Evolutionary conservation across 192 early-diverging fungal species (phyloP), one percentile per base, ranked within the genome.

Genomic region (Dimargaris xerosporica): DNA sequence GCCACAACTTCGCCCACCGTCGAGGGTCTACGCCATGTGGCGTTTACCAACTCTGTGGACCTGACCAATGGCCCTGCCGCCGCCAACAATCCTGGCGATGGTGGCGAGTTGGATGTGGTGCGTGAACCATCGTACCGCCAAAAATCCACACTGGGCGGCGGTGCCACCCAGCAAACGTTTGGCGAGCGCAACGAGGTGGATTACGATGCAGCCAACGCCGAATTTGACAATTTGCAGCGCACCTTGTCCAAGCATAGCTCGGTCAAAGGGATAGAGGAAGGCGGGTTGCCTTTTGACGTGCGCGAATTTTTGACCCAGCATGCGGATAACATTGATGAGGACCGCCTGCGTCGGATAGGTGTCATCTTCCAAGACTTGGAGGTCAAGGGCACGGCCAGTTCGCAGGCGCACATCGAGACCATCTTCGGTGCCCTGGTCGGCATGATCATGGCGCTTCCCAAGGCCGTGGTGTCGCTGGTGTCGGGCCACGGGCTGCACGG

Each of bases 161-260:
- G 6, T 26, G 21, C 13, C 29, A 16, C 19, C 53, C 5, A 10
- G 3, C 19, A 19, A 3, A 54, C 19, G n/a, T 76, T 76, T 65
- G 74, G 74, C 21, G 74, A 76, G 63, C 74, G 68, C 17, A 65
- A 69, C 43, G 64, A 73, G 17, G 74, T 76, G 31, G 72, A 71
- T 62, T 65, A 70, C 29, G 60, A 60, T 28, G 66, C 67, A 0
- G 74, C 66, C 7, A 69, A 68, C 3, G 59, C 63, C 52, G 62
- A 67, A 25, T 76, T 73, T 59, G 42, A 66, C 34, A 67, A 68
- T 29, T 68, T 73, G 61, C 71, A 73, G 69, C 71, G 71, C 56
- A 66, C 71, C 2, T 68, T 64, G 62, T 72, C 66, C 65, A 66
- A 66, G 67, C 65, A 66, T 42, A 58, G 67, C 25, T 61, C 65